Percentiles rank a stretch among this genome's conserved stretches.
Evolutionary conservation across 805 yeast genomes (phyloP).

Genomic region (Cephaloascus fragrans): DNA sequence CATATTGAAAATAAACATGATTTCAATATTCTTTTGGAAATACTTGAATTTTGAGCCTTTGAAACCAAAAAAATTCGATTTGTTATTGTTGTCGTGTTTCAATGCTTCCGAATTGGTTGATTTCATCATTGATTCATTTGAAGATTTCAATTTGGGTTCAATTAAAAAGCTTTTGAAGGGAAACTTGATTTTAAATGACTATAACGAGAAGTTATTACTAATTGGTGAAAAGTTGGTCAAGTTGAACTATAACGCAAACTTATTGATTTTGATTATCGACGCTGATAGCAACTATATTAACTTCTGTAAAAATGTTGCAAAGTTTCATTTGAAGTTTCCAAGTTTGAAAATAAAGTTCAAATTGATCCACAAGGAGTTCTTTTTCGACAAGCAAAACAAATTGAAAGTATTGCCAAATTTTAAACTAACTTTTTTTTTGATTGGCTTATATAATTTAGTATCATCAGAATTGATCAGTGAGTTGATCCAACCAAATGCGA

Average conservation of each 20-base stretch:
- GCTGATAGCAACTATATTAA: background rate
- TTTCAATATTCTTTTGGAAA: background rate
- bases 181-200: background rate
- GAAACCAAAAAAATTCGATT: slow-evolving; percentile 29
- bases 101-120: slow-evolving; percentile 5
- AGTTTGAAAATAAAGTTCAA: background rate
- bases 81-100: slow-evolving; percentile 28
- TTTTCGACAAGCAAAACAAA: background rate
- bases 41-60: slow-evolving; percentile 2
- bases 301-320: background rate
- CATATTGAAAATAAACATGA: background rate
- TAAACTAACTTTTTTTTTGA: background rate
- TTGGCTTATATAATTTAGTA: background rate
- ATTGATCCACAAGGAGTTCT: background rate
- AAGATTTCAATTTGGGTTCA: background rate
- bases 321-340: background rate
- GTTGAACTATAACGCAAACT: background rate
- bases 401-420: background rate
- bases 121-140: background rate
- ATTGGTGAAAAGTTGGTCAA: background rate
- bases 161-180: background rate
- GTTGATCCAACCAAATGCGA: background rate
- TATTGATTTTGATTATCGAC: background rate
- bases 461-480: background rate
- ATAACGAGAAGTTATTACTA: background rate